Percentiles rank a stretch among this genome's conserved stretches.
Evolutionary conservation across 2,329 filamentous ascomycete species (phyloP).

Genomic region (Penicillium aurantiogriseum): DNA sequence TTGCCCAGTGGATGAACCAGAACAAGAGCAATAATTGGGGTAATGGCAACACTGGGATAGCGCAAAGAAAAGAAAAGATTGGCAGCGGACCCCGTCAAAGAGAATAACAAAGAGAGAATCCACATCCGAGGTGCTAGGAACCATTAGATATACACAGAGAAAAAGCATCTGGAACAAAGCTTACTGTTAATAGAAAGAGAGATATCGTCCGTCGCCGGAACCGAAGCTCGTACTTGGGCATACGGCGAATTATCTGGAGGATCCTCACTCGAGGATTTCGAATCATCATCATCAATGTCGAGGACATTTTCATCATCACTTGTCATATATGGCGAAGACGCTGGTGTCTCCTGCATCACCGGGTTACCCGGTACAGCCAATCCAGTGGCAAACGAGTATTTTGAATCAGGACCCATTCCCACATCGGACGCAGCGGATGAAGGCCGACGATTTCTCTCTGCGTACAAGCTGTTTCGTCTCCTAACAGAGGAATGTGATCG

Average conservation of each 20-base stretch:
- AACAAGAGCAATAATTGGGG: conserved; percentile 66
- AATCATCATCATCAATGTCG: conserved; percentile 36
- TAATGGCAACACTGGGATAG: conserved; percentile 88
- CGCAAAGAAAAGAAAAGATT: conserved; percentile 78
- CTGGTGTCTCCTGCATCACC: conserved; percentile 24
- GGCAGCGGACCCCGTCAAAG: conserved; percentile 66
- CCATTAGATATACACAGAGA: conserved; percentile 1
- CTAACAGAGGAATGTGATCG: conserved; percentile 17
- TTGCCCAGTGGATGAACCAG: conserved; percentile 81
- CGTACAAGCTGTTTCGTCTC: conserved; percentile 18
- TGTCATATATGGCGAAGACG: conserved; percentile 22
- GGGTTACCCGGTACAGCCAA: conserved; percentile 27
- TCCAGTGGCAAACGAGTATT: conserved; percentile 33
- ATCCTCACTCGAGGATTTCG: conserved; percentile 32
- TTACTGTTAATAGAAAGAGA: conserved; percentile 73
- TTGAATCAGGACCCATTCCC: conserved; percentile 34
- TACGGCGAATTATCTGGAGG: conserved; percentile 50
- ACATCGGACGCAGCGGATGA: conserved; percentile 32
- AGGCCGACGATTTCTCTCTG: conserved; percentile 21
- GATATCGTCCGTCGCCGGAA: conserved; percentile 71
- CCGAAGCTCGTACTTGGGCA: conserved; percentile 75
- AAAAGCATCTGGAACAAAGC: neutral
- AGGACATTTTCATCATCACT: conserved; percentile 22
- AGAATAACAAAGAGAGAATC: conserved; percentile 75
- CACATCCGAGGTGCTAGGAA: conserved; percentile 72